Base-by-base conservation (phyloP, 345 rosid species). In the Gossypium sturtianum region DNA sequence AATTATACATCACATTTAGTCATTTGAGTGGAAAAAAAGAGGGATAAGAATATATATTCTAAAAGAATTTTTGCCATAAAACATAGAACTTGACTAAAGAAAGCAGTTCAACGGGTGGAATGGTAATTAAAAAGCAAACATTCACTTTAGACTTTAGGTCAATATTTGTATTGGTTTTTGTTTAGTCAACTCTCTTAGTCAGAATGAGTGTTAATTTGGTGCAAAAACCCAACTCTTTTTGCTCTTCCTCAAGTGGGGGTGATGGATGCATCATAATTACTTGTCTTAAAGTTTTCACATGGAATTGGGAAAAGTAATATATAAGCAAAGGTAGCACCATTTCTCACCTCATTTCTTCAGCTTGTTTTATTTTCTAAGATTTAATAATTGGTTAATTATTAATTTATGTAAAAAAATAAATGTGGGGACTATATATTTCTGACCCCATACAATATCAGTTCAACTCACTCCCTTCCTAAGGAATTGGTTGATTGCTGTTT, bases 281-380 rank as follows among this genome's bases (percentile, higher is more conserved):
- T 58, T 61, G 12, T 60, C 34, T 58, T 23, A 23, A 58, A 22
- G 63, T 70, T 71, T 52, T 75, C 52, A 71, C 76, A 74, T 74
- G 79, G 64, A 59, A 25, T 12, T 25, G 25, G 41, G 74, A 77
- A 72, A 81, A 74, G 15, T 53, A 52, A 20, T 66, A 77, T 59
- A 12, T 25, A 25, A 77, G 84, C 79, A 78, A 81, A 75, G 76
- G 76, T 16, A 45, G 12, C 41, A 19, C 70, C 20, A 8, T 20
- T 15, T 29, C 22, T 17, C 48, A 25, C 11, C 11, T 45, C 25
- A 22, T 67, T 48, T 11, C 15, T 76, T 68, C 29, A 53, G 65
- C 65, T 43, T 76, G 47, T 73, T 76, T 80, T 70, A 22, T 63
- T 74, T 76, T 29, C 61, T 56, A 80, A 58, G 71, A 77, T 65